phyloP scores from a whole-genome alignment of 495 filamentous ascomycete genomes.

The Filosporella fistucella region DNA sequence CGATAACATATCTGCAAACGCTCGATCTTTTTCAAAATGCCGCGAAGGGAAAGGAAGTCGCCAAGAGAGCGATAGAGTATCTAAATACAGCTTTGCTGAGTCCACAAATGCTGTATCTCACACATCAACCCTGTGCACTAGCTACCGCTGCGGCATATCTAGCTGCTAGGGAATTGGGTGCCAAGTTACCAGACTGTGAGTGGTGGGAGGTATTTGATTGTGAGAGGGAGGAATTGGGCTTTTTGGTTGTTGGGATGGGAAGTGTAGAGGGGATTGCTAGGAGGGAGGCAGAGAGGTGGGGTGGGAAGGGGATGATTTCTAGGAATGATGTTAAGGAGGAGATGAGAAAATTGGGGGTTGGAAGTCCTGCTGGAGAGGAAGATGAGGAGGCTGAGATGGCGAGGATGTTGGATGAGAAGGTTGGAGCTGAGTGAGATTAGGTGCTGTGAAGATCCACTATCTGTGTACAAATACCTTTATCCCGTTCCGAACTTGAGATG shows the following conservation, averaged over 20 bases:
- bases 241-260: conserved; percentile 80
- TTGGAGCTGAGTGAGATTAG: conserved; percentile 1
- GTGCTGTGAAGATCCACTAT: no score
- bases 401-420: conserved; percentile 36
- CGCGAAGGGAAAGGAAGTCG: conserved; percentile 37
- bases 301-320: conserved; percentile 34
- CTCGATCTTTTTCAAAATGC: conserved; percentile 52
- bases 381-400: conserved; percentile 58
- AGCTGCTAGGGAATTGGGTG: conserved; percentile 70
- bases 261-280: conserved; percentile 72
- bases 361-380: conserved; percentile 24
- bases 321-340: conserved; percentile 35
- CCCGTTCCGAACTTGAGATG: no score
- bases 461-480: no score
- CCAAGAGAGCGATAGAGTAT: conserved; percentile 58
- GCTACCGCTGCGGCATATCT: conserved; percentile 89
- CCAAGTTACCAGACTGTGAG: conserved; percentile 71
- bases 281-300: conserved; percentile 32
- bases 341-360: conserved; percentile 37
- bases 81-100: conserved; percentile 80
- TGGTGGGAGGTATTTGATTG: conserved; percentile 99
- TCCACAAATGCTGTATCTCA: conserved; percentile 85
- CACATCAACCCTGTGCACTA: conserved; percentile 80
- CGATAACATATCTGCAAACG: conserved; percentile 88
- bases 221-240: conserved; percentile 93